Evolutionary conservation across 352 stramenopile species (phyloP).

Genomic region (Phytophthora sansomeana): DNA sequence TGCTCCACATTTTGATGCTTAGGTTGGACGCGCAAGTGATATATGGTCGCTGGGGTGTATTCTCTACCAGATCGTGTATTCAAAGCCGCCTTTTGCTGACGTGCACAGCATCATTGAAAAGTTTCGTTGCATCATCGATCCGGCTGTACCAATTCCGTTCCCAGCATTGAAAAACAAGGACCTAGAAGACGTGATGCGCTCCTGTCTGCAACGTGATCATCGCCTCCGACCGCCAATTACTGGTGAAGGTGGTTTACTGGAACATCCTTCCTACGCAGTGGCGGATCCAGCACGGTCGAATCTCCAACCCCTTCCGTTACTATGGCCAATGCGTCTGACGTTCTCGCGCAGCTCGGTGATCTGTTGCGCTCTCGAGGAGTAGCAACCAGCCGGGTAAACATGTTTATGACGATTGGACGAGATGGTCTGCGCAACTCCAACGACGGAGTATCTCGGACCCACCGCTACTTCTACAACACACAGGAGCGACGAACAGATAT

Average conservation of each 20-base stretch:
- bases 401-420: constrained; percentile 61
- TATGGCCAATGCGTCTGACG: constrained; percentile 44
- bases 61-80: constrained; percentile 98
- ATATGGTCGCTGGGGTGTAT: constrained; percentile 98
- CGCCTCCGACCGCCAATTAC: constrained; percentile 82
- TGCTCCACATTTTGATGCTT: constrained; percentile 10
- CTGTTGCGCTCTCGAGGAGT: constrained; percentile 59
- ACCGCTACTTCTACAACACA: constrained; percentile 63
- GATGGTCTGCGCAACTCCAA: constrained; percentile 40
- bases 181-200: constrained; percentile 88
- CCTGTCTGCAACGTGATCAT: constrained; percentile 89
- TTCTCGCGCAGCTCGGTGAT: constrained; percentile 59
- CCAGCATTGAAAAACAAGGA: constrained; percentile 82
- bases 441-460: constrained; percentile 11
- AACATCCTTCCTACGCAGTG: constrained; percentile 84
- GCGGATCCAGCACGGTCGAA: constrained; percentile 28
- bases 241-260: constrained; percentile 73
- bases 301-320: constrained; percentile 46
- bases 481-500: constrained; percentile 74
- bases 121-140: constrained; percentile 95
- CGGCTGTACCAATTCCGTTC: constrained; percentile 91
- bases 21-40: constrained; percentile 92
- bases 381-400: constrained; percentile 49
- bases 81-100: constrained; percentile 94
- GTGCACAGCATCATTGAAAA: constrained; percentile 96